These are phyloP conservation scores for Metschnikowia gelsemii DNA, from an alignment of 805 yeast species.

Conservation along the genomic window DNA sequence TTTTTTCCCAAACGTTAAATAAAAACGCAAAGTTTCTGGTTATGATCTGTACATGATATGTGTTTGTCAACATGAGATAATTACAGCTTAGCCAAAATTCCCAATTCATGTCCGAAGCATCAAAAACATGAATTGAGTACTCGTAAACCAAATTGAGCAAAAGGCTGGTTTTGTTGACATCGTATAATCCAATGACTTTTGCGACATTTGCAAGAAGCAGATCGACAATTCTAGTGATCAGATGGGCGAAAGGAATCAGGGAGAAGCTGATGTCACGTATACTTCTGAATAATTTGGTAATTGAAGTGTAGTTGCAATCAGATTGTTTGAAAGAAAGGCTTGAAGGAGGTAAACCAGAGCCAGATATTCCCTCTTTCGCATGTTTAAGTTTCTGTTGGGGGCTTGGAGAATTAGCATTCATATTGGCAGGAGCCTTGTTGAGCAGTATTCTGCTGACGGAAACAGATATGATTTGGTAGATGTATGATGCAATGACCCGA, in stretches of 20 bases:
- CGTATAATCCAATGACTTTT: constrained; percentile 35
- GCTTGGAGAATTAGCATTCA: background rate
- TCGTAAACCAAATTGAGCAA: constrained; percentile 43
- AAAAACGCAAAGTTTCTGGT: constrained; percentile 63
- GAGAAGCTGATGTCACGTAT: constrained; percentile 35
- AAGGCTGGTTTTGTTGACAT: constrained; percentile 37
- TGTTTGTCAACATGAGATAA: constrained; percentile 53
- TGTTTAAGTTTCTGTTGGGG: background rate
- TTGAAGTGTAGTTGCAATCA: constrained; percentile 39
- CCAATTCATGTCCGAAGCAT: constrained; percentile 56
- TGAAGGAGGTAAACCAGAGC: constrained; percentile 7
- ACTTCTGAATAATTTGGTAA: constrained; percentile 39
- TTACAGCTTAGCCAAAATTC: constrained; percentile 68
- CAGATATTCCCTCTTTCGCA: constrained; percentile 5
- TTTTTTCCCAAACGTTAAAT: constrained; percentile 71
- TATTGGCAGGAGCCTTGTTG: constrained; percentile 7
- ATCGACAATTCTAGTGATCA: constrained; percentile 31
- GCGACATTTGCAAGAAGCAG: constrained; percentile 37
- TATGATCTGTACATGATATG: constrained; percentile 62
- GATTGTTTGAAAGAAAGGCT: constrained; percentile 24
- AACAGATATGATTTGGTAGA: constrained; percentile 42
- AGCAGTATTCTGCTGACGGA: constrained; percentile 25
- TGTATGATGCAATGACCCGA: constrained; percentile 44
- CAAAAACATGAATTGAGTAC: constrained; percentile 34
- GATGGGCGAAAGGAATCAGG: constrained; percentile 21